These are phyloP conservation scores for Bothriochloa decipiens DNA, from an alignment of 176 grass and related monocot species.

Conservation along the genomic window DNA sequence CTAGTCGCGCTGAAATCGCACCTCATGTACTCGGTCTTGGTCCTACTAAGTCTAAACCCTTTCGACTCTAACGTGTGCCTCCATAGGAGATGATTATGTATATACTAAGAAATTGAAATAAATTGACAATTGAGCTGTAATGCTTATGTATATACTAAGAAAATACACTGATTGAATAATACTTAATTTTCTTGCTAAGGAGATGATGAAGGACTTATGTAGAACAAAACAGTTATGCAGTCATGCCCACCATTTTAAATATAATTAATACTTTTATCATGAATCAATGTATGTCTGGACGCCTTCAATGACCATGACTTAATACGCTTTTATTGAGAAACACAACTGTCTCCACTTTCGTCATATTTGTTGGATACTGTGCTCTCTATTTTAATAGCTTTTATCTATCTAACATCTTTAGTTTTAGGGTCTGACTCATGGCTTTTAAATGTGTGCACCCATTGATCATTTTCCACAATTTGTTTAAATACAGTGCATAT, in stretches of 20 bases:
- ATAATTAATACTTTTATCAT: not conserved
- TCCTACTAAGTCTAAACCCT: too few species aligned
- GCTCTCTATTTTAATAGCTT: slow-evolving; percentile 4
- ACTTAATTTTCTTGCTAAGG: slow-evolving; percentile 26
- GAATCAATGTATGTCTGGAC: not conserved
- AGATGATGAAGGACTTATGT: not conserved
- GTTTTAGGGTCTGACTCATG: not conserved
- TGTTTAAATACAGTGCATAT: slow-evolving; percentile 4
- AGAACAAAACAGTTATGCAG: not conserved
- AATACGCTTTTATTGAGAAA: not conserved
- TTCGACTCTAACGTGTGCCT: too few species aligned
- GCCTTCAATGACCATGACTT: not conserved
- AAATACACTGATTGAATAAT: not conserved
- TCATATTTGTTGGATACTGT: slow-evolving; percentile 11
- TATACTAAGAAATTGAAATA: not conserved
- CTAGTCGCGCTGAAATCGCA: too few species aligned
- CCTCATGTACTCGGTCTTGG: too few species aligned
- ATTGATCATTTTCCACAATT: not conserved
- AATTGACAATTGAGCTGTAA: slow-evolving; percentile 21
- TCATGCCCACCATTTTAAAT: not conserved
- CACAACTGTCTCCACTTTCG: slow-evolving; percentile 7
- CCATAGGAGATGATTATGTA: too few species aligned
- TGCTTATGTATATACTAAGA: not conserved
- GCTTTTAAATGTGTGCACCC: not conserved
- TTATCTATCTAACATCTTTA: slow-evolving; percentile 22